Percentiles rank a stretch among this genome's conserved stretches.
These are phyloP conservation scores for Veloporphyrellus conicus DNA, from an alignment of 1,284 basidiomycete genomes.

Conservation along the genomic window DNA sequence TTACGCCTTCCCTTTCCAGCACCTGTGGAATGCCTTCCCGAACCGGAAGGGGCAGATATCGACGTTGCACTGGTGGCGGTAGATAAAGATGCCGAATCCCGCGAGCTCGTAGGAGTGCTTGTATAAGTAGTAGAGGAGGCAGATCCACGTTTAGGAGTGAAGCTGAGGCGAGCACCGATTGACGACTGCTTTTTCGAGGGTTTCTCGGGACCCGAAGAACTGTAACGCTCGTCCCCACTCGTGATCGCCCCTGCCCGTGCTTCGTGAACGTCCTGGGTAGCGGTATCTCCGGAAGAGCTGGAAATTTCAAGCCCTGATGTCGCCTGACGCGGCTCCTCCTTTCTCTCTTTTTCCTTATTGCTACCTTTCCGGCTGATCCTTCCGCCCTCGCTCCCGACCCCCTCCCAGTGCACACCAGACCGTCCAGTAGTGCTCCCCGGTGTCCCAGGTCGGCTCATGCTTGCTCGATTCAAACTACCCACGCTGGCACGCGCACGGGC, in stretches of 20 bases:
- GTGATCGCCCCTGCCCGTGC: slow-evolving; percentile 39
- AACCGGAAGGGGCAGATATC: slow-evolving; percentile 61
- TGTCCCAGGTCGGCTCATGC: slow-evolving; percentile 71
- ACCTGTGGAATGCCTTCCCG: slow-evolving; percentile 58
- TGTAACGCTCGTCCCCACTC: slow-evolving; percentile 48
- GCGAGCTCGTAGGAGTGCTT: slow-evolving; percentile 72
- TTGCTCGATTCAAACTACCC: slow-evolving; percentile 57
- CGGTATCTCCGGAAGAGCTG: slow-evolving; percentile 30
- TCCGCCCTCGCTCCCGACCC: slow-evolving; percentile 45
- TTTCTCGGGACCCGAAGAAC: slow-evolving; percentile 50
- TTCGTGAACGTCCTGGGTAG: slow-evolving; percentile 39
- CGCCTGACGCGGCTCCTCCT: slow-evolving; percentile 34
- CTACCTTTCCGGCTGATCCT: slow-evolving; percentile 52
- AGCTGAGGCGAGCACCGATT: slow-evolving; percentile 58
- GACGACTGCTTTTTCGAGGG: slow-evolving; percentile 59
- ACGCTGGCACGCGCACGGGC: slow-evolving; percentile 64
- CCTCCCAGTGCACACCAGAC: slow-evolving; percentile 62
- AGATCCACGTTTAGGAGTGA: slow-evolving; percentile 80
- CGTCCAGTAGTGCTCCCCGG: slow-evolving; percentile 52
- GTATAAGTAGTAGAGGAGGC: slow-evolving; percentile 83
- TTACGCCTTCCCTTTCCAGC: slow-evolving; percentile 59
- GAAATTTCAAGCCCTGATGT: slow-evolving; percentile 36
- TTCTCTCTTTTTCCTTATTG: slow-evolving; percentile 45
- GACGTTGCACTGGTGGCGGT: slow-evolving; percentile 73
- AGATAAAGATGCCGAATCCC: slow-evolving; percentile 78